Evolutionary conservation across 139 green algal genomes (phyloP).

Genomic region (Chlorella ohadii): DNA sequence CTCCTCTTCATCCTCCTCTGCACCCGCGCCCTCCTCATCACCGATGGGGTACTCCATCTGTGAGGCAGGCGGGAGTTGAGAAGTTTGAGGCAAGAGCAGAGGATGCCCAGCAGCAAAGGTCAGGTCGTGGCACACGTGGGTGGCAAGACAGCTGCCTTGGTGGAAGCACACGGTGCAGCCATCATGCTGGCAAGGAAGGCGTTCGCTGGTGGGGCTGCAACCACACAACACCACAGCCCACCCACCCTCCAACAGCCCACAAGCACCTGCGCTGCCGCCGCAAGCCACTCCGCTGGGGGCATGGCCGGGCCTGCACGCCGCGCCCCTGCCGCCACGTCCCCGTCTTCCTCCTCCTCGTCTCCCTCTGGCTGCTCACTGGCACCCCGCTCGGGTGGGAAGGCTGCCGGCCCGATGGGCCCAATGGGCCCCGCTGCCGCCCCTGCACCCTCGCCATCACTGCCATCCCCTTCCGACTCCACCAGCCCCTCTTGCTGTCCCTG

Average conservation of each 20-base stretch:
- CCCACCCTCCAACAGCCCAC: too few relatives aligned
- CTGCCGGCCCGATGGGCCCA: conserved; percentile 11
- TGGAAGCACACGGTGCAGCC: too few relatives aligned
- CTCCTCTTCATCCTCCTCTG: conserved; percentile 42
- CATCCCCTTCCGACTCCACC: neutral
- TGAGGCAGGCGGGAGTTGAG: neutral
- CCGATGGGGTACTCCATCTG: conserved; percentile 28
- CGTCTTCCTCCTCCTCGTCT: conserved; percentile 13
- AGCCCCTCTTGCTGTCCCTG: conserved; percentile 6
- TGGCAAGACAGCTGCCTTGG: too few relatives aligned
- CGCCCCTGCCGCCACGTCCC: neutral
- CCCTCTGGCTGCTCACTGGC: neutral
- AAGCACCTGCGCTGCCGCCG: conserved; percentile 56
- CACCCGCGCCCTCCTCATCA: conserved; percentile 3
- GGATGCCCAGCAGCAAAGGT: too few relatives aligned
- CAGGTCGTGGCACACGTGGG: too few relatives aligned
- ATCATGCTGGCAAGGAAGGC: too few relatives aligned
- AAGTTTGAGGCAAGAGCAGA: too few relatives aligned
- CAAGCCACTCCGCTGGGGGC: conserved; percentile 65
- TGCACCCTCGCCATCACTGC: neutral
- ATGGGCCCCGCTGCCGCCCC: neutral
- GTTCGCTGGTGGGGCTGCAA: too few relatives aligned
- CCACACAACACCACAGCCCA: neutral
- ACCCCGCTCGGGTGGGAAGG: neutral
- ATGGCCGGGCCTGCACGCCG: conserved; percentile 58